Evolutionary conservation across 2,329 filamentous ascomycete genomes (phyloP), one percentile per base, ranked within the genome.

Genomic region (Sporothrix inflata): DNA sequence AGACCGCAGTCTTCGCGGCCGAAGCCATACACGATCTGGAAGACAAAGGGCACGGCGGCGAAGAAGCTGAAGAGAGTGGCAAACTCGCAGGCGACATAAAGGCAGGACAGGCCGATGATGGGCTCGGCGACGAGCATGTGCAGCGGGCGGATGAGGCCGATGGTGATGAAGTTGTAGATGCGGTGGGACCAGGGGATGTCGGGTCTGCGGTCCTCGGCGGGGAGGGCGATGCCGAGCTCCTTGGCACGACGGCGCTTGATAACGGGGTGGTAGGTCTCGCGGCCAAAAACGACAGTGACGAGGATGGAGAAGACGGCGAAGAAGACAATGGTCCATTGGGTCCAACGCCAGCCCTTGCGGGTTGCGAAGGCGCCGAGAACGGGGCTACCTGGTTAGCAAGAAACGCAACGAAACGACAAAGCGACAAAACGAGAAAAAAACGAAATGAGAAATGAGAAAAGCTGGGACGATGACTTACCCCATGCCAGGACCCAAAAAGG

Each of bases 91-190:
- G 85, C 80, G 0, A 84, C 81, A 75, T 88, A 88, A 0, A 88
- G 76, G 55, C 82, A 84, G 49, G 84, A 78, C 71, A 89, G 87
- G 12, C 85, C 84, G 1, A 91, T 86, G 49, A 92, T 90, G 2
- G 89, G 89, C 75, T 92, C 90, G 0, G 85, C 85, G 53, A 89
- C 77, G 8, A 91, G 82, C 83, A 92, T 89, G 60, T 85, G 83
- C 0, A 89, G 21, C 0, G 88, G 88, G 12, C 87, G 82, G 19
- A 86, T 73, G 1, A 88, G 77, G 1, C 84, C 83, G 0, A 83
- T 78, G 0, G 82, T 79, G 3, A 84, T 73, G 72, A 86, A 85
- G 1, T 74, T 21, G 24, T 74, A 76, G 34, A 82, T 60, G 3
- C 76, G 78, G 8, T 76, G 68, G 0, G 63, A 9, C 3, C 79